These are phyloP conservation scores for Fusarium veterinarium DNA, from an alignment of 2,329 filamentous ascomycete genomes.

Conservation along the genomic window DNA sequence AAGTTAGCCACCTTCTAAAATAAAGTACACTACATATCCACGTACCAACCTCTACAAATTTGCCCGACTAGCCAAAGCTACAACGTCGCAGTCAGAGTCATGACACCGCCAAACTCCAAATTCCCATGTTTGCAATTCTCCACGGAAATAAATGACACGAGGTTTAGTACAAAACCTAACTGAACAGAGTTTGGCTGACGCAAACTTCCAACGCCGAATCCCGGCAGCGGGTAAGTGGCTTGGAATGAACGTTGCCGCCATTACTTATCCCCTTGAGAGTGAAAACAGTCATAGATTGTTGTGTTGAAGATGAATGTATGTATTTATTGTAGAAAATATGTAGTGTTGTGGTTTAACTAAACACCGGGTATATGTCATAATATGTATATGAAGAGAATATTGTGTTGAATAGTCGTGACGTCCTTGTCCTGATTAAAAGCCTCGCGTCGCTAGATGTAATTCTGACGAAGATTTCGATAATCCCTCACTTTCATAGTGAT, in stretches of 20 bases:
- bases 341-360: background rate
- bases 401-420: background rate
- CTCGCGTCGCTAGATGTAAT: slow-evolving; percentile 39
- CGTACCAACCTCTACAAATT: background rate
- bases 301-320: rapidly evolving
- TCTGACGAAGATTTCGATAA: slow-evolving; percentile 45
- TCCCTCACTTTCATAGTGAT: slow-evolving; percentile 26
- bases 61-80: background rate
- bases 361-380: slow-evolving; percentile 32
- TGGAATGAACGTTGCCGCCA: background rate
- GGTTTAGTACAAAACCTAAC: rapidly evolving
- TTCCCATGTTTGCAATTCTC: background rate
- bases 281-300: rapidly evolving
- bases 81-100: background rate
- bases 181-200: background rate
- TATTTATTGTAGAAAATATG: background rate
- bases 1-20: background rate
- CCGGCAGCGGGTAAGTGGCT: slow-evolving; percentile 2
- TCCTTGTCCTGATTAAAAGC: slow-evolving; percentile 18
- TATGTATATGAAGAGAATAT: background rate
- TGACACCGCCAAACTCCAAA: background rate
- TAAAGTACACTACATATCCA: background rate
- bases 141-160: background rate
- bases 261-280: rapidly evolving
- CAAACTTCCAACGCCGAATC: background rate